A percentile compares a stretch with the other conserved stretches of the same genome.
Conservation (phyloP, 2,329 filamentous ascomycete species). For the Pleoardoris graminearum region DNA sequence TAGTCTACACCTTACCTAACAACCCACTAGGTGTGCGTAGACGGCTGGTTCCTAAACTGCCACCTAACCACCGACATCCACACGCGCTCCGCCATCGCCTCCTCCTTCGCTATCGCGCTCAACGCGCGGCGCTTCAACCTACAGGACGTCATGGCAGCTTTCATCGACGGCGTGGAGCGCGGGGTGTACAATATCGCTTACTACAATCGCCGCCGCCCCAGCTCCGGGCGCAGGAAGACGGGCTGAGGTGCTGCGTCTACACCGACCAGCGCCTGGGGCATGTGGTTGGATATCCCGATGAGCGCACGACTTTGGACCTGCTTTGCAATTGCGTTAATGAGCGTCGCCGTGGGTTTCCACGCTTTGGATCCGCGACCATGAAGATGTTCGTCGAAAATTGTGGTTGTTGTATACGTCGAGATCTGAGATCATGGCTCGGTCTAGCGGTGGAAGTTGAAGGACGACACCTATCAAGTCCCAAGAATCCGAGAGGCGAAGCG, state of each 20-base stretch:
- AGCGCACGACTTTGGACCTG: too few relatives aligned
- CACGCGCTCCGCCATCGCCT: neutral
- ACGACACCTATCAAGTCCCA: too few relatives aligned
- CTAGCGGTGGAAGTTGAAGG: too few relatives aligned
- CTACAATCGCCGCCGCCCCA: neutral
- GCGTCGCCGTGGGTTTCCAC: too few relatives aligned
- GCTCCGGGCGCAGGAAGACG: neutral
- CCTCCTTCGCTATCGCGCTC: slow-evolving; percentile 10
- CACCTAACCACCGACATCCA: neutral
- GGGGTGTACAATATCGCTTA: neutral
- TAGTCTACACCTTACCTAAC: too few relatives aligned
- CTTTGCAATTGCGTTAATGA: too few relatives aligned
- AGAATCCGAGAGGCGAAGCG: too few relatives aligned
- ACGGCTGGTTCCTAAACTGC: neutral
- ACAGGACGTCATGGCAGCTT: neutral
- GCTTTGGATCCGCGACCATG: too few relatives aligned
- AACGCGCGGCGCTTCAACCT: neutral
- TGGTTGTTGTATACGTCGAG: too few relatives aligned
- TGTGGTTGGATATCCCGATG: too few relatives aligned
- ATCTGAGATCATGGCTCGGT: too few relatives aligned
- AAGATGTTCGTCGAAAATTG: too few relatives aligned
- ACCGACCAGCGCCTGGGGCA: neutral
- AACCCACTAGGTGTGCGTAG: neutral
- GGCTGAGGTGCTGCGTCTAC: neutral
- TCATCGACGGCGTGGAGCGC: neutral